These are phyloP conservation scores for Lactarius indigo DNA, from an alignment of 768 basidiomycete genomes.

Conservation along the genomic window DNA sequence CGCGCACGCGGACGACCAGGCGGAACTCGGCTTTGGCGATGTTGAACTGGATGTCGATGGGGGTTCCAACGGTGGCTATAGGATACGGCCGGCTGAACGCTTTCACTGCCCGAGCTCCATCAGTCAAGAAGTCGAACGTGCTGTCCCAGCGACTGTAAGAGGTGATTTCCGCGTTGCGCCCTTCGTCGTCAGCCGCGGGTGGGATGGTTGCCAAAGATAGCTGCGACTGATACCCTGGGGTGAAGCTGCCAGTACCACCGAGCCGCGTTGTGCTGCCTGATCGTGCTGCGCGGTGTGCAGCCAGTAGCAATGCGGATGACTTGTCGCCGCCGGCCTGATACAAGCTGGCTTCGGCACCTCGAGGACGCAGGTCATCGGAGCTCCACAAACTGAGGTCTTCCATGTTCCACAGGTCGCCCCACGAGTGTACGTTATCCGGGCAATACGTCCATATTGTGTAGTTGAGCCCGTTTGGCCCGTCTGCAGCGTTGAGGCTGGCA, in stretches of 20 bases:
- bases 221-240: constrained; percentile 32
- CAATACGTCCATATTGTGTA: constrained; percentile 92
- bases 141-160: constrained; percentile 41
- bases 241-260: background rate
- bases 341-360: constrained; percentile 26
- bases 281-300: constrained; percentile 27
- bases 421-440: constrained; percentile 74
- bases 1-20: constrained; percentile 58
- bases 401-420: constrained; percentile 97
- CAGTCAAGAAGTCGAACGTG: constrained; percentile 70
- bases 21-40: constrained; percentile 66
- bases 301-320: constrained; percentile 41
- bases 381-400: constrained; percentile 94
- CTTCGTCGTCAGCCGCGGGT: constrained; percentile 24
- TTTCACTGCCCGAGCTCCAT: constrained; percentile 79
- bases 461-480: constrained; percentile 70
- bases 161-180: constrained; percentile 22
- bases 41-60: constrained; percentile 69
- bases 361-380: constrained; percentile 55
- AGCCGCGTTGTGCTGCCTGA: constrained; percentile 13
- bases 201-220: constrained; percentile 38
- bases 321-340: constrained; percentile 33
- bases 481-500: constrained; percentile 73
- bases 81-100: constrained; percentile 89
- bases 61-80: constrained; percentile 63